Evolutionary conservation across 169 alveolate genomes (phyloP), one percentile per base, ranked within the genome.

Genomic region (Cryptosporidium viatorum): DNA sequence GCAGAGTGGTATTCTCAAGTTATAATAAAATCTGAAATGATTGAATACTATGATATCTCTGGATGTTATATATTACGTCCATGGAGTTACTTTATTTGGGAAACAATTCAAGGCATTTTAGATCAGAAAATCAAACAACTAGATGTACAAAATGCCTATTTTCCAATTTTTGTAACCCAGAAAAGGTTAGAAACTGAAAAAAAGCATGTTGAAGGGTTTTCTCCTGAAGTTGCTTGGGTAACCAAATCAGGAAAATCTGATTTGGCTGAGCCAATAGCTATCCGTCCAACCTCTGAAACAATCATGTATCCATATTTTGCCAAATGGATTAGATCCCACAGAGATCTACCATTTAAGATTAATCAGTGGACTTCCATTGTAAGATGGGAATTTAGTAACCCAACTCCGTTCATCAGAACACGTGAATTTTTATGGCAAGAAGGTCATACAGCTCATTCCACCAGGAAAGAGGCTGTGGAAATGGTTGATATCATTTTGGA

Each of bases 191-290:
- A 96, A 92, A 97, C 96, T 89, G 99, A 99, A 93, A 96, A 98
- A 92, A 97, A 95, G 43, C 99, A 99, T 92, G 95, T 99, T 31
- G 99, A 97, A 89, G 99, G 99, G 52, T 99, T 99, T 87, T 95
- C 99, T 29, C 99, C 99, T 3, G 99, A 99, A 94, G 99, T 98
- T 3, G 99, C 99, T 8, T 98, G 99, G 99, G 99, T 99, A 71
- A 97, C 99, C 41, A 96, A 96, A 93, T 94, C 96, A 68, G 99
- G 99, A 35, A 96, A 96, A 80, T 93, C 98, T 21, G 98, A 96
- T 23, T 92, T 98, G 10, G 95, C 96, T 0, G 99, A 98, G 84
- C 99, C 98, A 65, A 97, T 97, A 7, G 99, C 99, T 16, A 96
- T 98, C 52, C 96, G 99, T 89, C 99, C 99, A 16, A 98, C 99